Conservation (phyloP, 1,284 basidiomycete genomes). For the Papiliotrema terrestris region DNA sequence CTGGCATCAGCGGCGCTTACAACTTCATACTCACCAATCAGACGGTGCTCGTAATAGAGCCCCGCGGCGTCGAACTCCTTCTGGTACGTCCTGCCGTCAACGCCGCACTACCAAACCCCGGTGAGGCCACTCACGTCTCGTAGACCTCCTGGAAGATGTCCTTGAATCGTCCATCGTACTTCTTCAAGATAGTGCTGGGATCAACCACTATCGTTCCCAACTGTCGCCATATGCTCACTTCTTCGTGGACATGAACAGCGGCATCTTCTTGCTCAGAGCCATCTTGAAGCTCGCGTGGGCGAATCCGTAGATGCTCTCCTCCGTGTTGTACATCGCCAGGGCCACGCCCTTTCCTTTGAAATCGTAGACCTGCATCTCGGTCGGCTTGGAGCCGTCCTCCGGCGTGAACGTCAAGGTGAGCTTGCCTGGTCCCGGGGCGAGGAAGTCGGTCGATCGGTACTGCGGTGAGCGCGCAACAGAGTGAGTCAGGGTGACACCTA, state of each 20-base stretch:
- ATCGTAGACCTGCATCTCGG: constrained; percentile 76
- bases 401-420: constrained; percentile 85
- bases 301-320: constrained; percentile 90
- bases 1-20: constrained; percentile 45
- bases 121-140: constrained; percentile 55
- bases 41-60: constrained; percentile 95
- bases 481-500: constrained; percentile 31
- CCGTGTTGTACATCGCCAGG: constrained; percentile 93
- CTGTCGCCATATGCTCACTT: constrained; percentile 55
- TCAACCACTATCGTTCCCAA: background rate
- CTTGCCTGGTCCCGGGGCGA: constrained; percentile 83
- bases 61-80: constrained; percentile 71
- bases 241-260: constrained; percentile 94
- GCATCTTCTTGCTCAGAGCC: constrained; percentile 93
- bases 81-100: constrained; percentile 65
- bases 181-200: constrained; percentile 77
- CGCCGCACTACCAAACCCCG: background rate
- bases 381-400: constrained; percentile 60
- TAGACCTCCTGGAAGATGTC: constrained; percentile 97
- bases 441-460: constrained; percentile 87
- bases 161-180: constrained; percentile 97
- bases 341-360: constrained; percentile 87
- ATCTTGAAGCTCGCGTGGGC: constrained; percentile 98
- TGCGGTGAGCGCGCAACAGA: constrained; percentile 33
- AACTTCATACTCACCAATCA: constrained; percentile 54